phyloP scores from a whole-genome alignment of 495 filamentous ascomycete genomes.

The Penicillium alfredii region DNA sequence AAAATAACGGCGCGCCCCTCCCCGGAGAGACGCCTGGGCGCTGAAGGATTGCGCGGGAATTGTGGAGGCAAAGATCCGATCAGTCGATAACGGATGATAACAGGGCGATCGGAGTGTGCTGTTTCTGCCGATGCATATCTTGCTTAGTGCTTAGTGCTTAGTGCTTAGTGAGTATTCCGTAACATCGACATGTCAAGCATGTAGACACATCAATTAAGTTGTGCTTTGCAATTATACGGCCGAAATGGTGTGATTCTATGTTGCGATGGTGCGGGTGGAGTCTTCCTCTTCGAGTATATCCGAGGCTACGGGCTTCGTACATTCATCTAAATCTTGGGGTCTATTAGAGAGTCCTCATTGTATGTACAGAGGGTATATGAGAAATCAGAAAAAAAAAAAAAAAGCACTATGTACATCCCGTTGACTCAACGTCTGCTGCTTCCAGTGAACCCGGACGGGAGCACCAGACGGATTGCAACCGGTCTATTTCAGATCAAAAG shows the following conservation, averaged over 20 bases:
- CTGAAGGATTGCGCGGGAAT: constrained; percentile 7
- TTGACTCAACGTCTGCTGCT: too few relatives aligned
- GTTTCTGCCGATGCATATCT: too few relatives aligned
- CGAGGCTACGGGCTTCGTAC: not conserved
- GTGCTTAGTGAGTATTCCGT: too few relatives aligned
- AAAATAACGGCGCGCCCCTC: constrained; percentile 2
- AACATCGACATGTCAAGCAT: too few relatives aligned
- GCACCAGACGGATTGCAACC: too few relatives aligned
- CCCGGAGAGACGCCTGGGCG: constrained; percentile 1
- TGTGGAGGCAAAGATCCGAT: constrained; percentile 20
- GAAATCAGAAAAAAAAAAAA: not conserved
- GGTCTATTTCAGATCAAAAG: not conserved
- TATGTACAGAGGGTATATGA: constrained; percentile 12
- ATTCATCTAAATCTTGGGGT: constrained; percentile 8
- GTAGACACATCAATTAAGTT: too few relatives aligned
- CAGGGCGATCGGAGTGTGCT: constrained; percentile 7
- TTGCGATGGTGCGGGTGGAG: constrained; percentile 12
- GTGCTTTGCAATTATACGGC: not conserved
- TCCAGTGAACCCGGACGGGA: too few relatives aligned
- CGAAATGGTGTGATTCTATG: constrained; percentile 21
- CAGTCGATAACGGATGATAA: constrained; percentile 26
- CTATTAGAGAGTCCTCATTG: constrained; percentile 6
- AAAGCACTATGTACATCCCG: constrained; percentile 14
- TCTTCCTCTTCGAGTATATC: constrained; percentile 5
- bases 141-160: too few relatives aligned